Evolutionary conservation across 2,329 filamentous ascomycete genomes (phyloP).

Genomic region (Pyrenophora teres): DNA sequence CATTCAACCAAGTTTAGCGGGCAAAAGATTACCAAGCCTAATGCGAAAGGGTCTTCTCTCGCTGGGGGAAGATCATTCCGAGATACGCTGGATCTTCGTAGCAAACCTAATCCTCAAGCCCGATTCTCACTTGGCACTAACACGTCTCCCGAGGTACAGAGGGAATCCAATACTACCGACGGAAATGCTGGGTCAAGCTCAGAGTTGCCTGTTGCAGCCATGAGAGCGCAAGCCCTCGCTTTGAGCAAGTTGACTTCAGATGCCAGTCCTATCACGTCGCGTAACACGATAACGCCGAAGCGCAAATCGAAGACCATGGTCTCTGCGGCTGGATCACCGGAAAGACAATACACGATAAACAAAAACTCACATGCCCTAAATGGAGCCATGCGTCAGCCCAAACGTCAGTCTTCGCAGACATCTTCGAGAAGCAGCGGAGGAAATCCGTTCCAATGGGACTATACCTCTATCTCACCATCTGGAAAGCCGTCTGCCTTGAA

Average conservation of each 20-base stretch:
- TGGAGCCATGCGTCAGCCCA: slow-evolving; percentile 38
- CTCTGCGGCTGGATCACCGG: slow-evolving; percentile 49
- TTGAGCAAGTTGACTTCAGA: slow-evolving; percentile 41
- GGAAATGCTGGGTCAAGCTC: slow-evolving; percentile 6
- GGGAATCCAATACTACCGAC: slow-evolving; percentile 14
- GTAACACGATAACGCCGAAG: slow-evolving; percentile 43
- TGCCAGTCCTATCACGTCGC: neutral
- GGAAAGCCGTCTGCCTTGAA: slow-evolving; percentile 52
- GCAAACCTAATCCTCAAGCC: slow-evolving; percentile 14
- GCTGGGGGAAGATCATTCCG: slow-evolving; percentile 38
- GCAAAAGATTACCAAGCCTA: slow-evolving; percentile 44
- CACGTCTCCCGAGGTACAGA: neutral
- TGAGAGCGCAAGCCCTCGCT: slow-evolving; percentile 42
- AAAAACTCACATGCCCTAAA: slow-evolving; percentile 38
- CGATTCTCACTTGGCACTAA: neutral
- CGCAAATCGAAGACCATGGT: slow-evolving; percentile 43
- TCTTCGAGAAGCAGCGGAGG: slow-evolving; percentile 52
- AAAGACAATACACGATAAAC: slow-evolving; percentile 34
- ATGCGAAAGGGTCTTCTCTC: slow-evolving; percentile 42
- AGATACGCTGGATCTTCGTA: slow-evolving; percentile 29
- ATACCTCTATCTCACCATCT: slow-evolving; percentile 34
- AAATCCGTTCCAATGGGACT: slow-evolving; percentile 55
- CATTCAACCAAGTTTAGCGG: slow-evolving; percentile 31
- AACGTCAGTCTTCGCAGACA: slow-evolving; percentile 48
- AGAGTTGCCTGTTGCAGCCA: slow-evolving; percentile 32